Evolutionary conservation across 1,139 yeast genomes (phyloP), one percentile per base, ranked within the genome.

Genomic region (Meyerozyma guilliermondii): DNA sequence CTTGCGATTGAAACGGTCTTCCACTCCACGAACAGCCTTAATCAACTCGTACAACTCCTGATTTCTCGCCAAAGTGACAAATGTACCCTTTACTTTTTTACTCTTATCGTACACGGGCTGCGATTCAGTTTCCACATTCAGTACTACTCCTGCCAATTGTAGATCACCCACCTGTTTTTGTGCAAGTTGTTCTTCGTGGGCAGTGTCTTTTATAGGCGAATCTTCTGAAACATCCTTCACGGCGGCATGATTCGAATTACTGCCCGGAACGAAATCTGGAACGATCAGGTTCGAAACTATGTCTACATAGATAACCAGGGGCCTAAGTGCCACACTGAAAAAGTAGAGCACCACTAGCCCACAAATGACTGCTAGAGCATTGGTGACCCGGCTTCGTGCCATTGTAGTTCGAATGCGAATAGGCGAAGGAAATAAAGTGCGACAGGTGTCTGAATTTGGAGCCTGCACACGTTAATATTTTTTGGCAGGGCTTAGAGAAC

Each of bases 1-100:
- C 45, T 77, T 71, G 35, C 66, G 58, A 65, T 86, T 86, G 68
- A 85, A 86, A 39, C 89, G 68, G 57, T 83, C 87, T 62, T 86
- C 92, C 43, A 83, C 68, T 29, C 78, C 70, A 45, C 89, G 69
- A 66, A 86, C 84, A 2, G 91, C 74, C 49, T 72, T 68, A 43
- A 84, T 63, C 11, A 88, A 84, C 3, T 78, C 81, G 39, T 68
- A 72, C 28, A 86, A 61, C 59, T 86, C 95, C 48, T 68, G 62
- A 59, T 86, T 86, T 58, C 84, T 64, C 5, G 81, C 82, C 50
- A 78, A 65, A 0, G 81, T 68, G 36, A 81, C 83, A 50, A 82
- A 71, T 3, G 85, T 76, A 16, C 87, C 88, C 48, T 76, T 80
- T 39, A 78, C 81, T 39, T 58, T 65, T 13, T 60, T 3, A 13